Percentiles rank a stretch among this genome's conserved stretches.
phyloP scores from a whole-genome alignment of 441 rosid species.

The Croton setiger region DNA sequence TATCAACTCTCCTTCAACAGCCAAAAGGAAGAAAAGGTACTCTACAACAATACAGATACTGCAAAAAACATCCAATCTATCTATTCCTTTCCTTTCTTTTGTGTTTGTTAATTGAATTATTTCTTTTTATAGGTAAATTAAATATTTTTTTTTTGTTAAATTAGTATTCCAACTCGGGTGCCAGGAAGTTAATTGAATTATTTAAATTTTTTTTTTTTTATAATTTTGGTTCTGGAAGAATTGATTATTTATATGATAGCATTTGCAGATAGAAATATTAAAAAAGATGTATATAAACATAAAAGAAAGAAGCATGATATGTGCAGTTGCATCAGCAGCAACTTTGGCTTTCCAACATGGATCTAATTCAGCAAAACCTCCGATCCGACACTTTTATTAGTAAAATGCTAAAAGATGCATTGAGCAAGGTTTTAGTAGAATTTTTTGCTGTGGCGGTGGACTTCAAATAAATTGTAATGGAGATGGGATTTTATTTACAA shows the following conservation, averaged over 20 bases:
- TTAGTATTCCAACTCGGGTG: no score
- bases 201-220: no score
- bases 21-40: no score
- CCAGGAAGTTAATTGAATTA: no score
- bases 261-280: not conserved
- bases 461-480: slow-evolving; percentile 32
- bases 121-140: no score
- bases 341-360: slow-evolving; percentile 33
- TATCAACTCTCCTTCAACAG: no score
- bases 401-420: slow-evolving; percentile 8
- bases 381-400: not conserved
- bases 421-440: slow-evolving; percentile 12
- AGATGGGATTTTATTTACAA: slow-evolving; percentile 28
- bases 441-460: slow-evolving; percentile 21
- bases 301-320: slow-evolving; percentile 28
- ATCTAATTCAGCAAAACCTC: slow-evolving; percentile 13
- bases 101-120: no score
- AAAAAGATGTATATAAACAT: slow-evolving; percentile 28
- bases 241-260: not conserved
- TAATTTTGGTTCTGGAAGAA: no score
- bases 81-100: no score
- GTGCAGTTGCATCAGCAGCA: slow-evolving; percentile 26
- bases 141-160: no score
- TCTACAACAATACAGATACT: no score
- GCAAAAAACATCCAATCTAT: no score